Conservation (phyloP, 495 filamentous ascomycete species). For the Lasiosphaeria miniovina region DNA sequence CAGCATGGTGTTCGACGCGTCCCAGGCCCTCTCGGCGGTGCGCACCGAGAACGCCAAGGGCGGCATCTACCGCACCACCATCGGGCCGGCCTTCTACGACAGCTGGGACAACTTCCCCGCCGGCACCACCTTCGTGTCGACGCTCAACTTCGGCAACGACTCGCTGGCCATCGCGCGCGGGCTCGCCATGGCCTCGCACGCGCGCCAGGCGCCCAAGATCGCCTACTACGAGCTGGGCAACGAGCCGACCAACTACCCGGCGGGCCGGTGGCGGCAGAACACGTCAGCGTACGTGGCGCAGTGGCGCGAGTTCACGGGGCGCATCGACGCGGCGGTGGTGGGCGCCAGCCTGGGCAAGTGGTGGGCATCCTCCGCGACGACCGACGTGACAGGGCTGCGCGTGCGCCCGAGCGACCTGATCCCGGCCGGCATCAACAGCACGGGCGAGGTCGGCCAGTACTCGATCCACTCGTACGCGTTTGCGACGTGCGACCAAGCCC, state of each 20-base stretch:
- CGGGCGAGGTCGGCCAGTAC: conserved; percentile 26
- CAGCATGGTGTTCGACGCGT: conserved; percentile 20
- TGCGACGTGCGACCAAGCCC: conserved; percentile 29
- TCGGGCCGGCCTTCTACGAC: conserved; percentile 22
- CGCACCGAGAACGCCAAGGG: conserved; percentile 23
- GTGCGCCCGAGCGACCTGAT: conserved; percentile 24
- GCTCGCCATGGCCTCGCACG: conserved; percentile 18
- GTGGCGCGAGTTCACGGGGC: conserved; percentile 16
- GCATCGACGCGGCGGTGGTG: conserved; percentile 9
- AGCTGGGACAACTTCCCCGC: conserved; percentile 23
- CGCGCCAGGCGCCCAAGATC: conserved; percentile 19
- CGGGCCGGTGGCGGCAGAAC: conserved; percentile 19
- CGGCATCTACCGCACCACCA: conserved; percentile 21
- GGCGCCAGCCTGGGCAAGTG: conserved; percentile 14
- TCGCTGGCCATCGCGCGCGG: conserved; percentile 17
- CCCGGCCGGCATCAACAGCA: conserved; percentile 23
- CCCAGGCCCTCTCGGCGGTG: conserved; percentile 13
- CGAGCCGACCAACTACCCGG: conserved; percentile 25
- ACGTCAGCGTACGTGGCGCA: conserved; percentile 20
- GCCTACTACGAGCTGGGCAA: conserved; percentile 26
- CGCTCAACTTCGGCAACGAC: conserved; percentile 26
- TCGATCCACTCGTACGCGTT: conserved; percentile 34
- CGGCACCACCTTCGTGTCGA: conserved; percentile 22
- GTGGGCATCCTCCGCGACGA: conserved; percentile 23
- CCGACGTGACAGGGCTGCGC: conserved; percentile 18